These are phyloP conservation scores for Marvania coccoides DNA, from an alignment of 139 green algal species.

Conservation along the genomic window DNA sequence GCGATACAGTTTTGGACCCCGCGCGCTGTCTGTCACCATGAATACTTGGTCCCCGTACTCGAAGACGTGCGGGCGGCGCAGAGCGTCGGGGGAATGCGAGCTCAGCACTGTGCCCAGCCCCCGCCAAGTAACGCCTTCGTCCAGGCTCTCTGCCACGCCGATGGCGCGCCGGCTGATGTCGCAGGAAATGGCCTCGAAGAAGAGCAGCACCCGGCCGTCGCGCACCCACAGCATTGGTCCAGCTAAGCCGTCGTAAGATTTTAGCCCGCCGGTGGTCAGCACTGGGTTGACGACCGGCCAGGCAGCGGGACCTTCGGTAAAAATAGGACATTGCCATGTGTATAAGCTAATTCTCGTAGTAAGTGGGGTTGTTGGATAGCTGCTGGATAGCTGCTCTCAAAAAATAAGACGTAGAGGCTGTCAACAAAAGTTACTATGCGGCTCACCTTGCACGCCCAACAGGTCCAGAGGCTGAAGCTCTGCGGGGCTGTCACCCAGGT, in stretches of 20 bases:
- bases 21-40: constrained; percentile 3
- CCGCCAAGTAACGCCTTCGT: constrained; percentile 11
- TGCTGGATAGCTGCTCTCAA: no score
- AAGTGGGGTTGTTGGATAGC: no score
- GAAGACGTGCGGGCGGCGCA: constrained; percentile 1
- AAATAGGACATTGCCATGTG: no score
- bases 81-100: not conserved
- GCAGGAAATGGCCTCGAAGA: constrained; percentile 11
- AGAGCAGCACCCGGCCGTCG: not conserved
- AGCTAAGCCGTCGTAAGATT: not conserved
- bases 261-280: not conserved
- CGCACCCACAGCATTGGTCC: not conserved
- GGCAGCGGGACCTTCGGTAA: not conserved
- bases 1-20: not conserved
- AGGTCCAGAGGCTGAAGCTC: constrained; percentile 11
- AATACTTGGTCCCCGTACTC: constrained; percentile 1
- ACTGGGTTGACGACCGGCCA: constrained; percentile 29
- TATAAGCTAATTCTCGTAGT: no score
- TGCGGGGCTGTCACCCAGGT: not conserved
- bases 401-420: no score
- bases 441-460: not conserved
- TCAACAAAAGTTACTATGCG: no score
- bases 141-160: not conserved
- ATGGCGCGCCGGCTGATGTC: not conserved
- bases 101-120: constrained; percentile 2